Conservation (phyloP, 1,284 basidiomycete genomes). For the Cryptococcus amylolentus region DNA sequence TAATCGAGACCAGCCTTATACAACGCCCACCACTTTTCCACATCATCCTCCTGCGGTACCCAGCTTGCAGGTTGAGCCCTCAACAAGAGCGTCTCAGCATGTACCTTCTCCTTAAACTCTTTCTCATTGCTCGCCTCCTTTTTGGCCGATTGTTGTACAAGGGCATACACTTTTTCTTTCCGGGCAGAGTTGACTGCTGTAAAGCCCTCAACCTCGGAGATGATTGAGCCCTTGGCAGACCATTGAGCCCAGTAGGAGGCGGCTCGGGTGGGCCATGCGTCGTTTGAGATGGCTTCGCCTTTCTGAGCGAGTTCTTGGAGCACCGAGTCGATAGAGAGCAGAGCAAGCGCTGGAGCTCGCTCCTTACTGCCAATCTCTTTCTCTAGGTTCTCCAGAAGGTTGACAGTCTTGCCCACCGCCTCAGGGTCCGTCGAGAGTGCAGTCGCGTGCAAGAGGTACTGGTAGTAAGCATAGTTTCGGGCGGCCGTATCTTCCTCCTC, state of each 20-base stretch:
- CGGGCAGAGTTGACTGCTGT: background rate
- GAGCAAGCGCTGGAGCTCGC: constrained; percentile 32
- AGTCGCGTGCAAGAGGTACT: constrained; percentile 20
- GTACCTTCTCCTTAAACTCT: constrained; percentile 21
- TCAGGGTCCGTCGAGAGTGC: background rate
- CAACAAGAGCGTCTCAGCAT: constrained; percentile 26
- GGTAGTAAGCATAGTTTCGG: constrained; percentile 42
- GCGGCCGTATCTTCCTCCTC: constrained; percentile 23
- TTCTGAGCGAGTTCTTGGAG: background rate
- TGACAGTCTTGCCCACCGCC: constrained; percentile 1
- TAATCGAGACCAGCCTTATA: constrained; percentile 32
- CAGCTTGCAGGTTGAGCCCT: constrained; percentile 8
- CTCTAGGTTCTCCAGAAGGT: constrained; percentile 19
- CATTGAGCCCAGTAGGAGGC: constrained; percentile 35
- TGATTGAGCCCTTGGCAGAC: constrained; percentile 33
- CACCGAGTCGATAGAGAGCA: constrained; percentile 23
- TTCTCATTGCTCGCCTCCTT: constrained; percentile 5
- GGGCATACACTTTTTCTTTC: too few species aligned
- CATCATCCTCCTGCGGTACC: constrained; percentile 11
- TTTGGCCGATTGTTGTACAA: constrained; percentile 6
- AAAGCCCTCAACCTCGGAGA: constrained; percentile 29
- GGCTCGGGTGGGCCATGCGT: constrained; percentile 20
- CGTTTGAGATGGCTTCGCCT: constrained; percentile 2
- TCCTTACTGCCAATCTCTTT: constrained; percentile 26
- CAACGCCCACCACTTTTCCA: constrained; percentile 26